Conservation (phyloP, 495 filamentous ascomycete species). For the Hypoxylon lienhwacheense region DNA sequence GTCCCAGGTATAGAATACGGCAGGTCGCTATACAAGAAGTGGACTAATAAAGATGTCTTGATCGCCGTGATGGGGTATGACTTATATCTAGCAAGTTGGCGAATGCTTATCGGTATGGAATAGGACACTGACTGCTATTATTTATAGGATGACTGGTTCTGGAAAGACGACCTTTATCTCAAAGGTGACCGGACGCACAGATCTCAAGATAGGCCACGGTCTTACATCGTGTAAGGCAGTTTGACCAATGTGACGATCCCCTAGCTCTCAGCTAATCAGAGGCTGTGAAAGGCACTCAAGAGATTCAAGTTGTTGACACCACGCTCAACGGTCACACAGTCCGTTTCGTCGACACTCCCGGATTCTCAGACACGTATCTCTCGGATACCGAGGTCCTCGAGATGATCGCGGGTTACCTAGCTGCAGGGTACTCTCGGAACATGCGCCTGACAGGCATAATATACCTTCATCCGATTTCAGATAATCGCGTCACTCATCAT, state of each 20-base stretch:
- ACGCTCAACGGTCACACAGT: constrained; percentile 28
- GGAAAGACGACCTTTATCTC: constrained; percentile 51
- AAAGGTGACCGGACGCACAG: constrained; percentile 33
- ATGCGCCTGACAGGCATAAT: constrained; percentile 41
- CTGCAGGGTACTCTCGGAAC: constrained; percentile 15
- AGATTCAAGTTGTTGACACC: constrained; percentile 29
- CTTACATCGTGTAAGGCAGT: constrained; percentile 37
- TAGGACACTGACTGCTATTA: neutral
- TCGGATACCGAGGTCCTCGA: constrained; percentile 46
- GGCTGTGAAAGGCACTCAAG: constrained; percentile 23
- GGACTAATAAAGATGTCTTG: constrained; percentile 15
- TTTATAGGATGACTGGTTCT: constrained; percentile 40
- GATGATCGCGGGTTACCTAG: constrained; percentile 43
- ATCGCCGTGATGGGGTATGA: constrained; percentile 38
- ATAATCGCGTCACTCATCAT: constrained; percentile 45
- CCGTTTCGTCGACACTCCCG: constrained; percentile 47
- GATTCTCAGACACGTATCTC: constrained; percentile 48
- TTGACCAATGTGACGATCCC: neutral
- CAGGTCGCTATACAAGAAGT: neutral
- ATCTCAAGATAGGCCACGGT: constrained; percentile 35
- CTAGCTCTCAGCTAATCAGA: constrained; percentile 1
- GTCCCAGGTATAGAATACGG: neutral
- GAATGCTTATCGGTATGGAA: neutral
- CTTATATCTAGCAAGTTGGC: neutral
- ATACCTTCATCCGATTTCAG: constrained; percentile 53